A percentile compares a stretch with the other conserved stretches of the same genome.
These are phyloP conservation scores for Suhomyces bolitotheri DNA, from an alignment of 1,139 yeast genomes.

Conservation along the genomic window DNA sequence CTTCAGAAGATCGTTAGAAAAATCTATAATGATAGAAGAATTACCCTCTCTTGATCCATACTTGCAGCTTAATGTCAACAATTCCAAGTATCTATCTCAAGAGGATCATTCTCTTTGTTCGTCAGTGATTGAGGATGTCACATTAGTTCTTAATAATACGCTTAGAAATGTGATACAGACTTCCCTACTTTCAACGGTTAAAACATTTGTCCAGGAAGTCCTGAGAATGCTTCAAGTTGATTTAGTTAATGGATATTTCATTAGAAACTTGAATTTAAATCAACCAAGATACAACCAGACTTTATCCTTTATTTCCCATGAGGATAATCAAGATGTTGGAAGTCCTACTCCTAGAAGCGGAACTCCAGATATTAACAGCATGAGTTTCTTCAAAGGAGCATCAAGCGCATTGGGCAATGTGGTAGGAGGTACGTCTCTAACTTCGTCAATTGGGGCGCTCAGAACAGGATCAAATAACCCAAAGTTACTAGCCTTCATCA, in stretches of 20 bases:
- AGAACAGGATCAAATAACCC: conserved; percentile 26
- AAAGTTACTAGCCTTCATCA: conserved; percentile 49
- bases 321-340: conserved; percentile 15
- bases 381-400: conserved; percentile 49
- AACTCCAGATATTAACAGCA: conserved; percentile 31
- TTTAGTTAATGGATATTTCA: conserved; percentile 40
- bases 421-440: conserved; percentile 33
- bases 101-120: conserved; percentile 69
- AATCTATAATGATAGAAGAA: conserved; percentile 78
- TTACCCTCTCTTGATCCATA: conserved; percentile 51
- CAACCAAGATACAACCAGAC: conserved; percentile 54
- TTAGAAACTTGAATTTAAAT: conserved; percentile 56
- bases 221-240: conserved; percentile 37
- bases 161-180: conserved; percentile 60
- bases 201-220: conserved; percentile 44
- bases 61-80: conserved; percentile 16
- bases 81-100: conserved; percentile 10
- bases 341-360: conserved; percentile 36
- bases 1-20: conserved; percentile 76
- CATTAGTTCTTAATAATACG: conserved; percentile 69
- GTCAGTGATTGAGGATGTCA: conserved; percentile 84
- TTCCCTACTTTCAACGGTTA: conserved; percentile 57
- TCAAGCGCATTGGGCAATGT: conserved; percentile 50
- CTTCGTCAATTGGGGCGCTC: conserved; percentile 21
- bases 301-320: conserved; percentile 26